Conservation (phyloP, 345 rosid genomes). For the Rhizophora mangle region DNA sequence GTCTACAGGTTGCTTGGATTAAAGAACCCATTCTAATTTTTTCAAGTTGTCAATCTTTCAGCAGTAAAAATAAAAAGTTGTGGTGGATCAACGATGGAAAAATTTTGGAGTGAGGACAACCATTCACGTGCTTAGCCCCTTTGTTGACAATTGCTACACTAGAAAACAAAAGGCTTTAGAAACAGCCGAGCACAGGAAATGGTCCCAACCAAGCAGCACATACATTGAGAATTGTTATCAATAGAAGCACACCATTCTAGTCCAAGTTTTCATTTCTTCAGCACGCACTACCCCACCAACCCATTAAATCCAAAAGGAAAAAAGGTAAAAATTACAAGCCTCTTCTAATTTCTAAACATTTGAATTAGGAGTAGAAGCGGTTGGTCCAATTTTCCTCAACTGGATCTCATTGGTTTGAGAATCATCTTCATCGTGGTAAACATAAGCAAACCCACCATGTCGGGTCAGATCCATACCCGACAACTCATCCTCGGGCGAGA, state of each 20-base stretch:
- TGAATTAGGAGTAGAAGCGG: constrained; percentile 26
- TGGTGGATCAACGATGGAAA: too few species aligned
- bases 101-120: too few species aligned
- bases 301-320: background rate
- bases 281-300: background rate
- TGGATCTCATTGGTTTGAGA: constrained; percentile 28
- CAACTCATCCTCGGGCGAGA: constrained; percentile 74
- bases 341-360: constrained; percentile 12
- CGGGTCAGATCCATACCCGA: constrained; percentile 81
- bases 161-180: too few species aligned
- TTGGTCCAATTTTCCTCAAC: constrained; percentile 38
- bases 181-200: too few species aligned
- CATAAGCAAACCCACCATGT: constrained; percentile 88
- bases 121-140: too few species aligned
- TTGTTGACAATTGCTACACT: too few species aligned
- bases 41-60: too few species aligned
- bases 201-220: too few species aligned
- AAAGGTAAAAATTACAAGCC: background rate
- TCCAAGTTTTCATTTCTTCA: constrained; percentile 20
- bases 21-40: too few species aligned
- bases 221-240: background rate
- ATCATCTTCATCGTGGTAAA: constrained; percentile 50
- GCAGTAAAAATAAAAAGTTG: too few species aligned
- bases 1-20: too few species aligned
- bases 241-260: background rate